Conservation (phyloP, 495 filamentous ascomycete species). For the Xylaria palmicola region DNA sequence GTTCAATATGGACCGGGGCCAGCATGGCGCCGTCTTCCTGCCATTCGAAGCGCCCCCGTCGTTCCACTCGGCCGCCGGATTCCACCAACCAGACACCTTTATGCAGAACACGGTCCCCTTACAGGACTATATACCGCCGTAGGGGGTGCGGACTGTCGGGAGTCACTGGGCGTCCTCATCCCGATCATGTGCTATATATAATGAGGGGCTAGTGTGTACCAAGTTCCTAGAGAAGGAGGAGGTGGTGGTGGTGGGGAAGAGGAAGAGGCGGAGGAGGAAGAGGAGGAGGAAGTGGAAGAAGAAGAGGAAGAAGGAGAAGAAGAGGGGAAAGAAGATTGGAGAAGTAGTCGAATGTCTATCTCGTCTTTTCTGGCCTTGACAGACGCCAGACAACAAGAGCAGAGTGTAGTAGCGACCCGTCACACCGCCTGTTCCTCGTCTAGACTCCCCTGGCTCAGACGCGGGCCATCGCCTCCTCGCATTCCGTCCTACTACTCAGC, state of each 20-base stretch:
- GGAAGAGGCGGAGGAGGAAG: too few species aligned
- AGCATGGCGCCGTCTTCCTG: slow-evolving; percentile 7
- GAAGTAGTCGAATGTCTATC: neutral
- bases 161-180: neutral
- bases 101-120: slow-evolving; percentile 5
- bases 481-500: slow-evolving; percentile 26
- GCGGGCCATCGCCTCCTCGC: slow-evolving; percentile 23
- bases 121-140: slow-evolving; percentile 15
- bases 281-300: too few species aligned
- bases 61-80: slow-evolving; percentile 3
- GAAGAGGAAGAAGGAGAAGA: too few species aligned
- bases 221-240: too few species aligned
- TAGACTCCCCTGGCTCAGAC: neutral
- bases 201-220: too few species aligned
- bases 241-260: too few species aligned
- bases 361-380: neutral
- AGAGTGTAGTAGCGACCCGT: neutral
- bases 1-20: neutral
- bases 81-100: slow-evolving; percentile 6
- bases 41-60: slow-evolving; percentile 6
- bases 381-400: neutral
- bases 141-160: neutral
- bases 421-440: neutral
- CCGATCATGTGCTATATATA: too few species aligned
- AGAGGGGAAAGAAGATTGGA: too few species aligned